Base-by-base conservation (phyloP, 495 filamentous ascomycete genomes). In the Paragyromitra xinjiangensis region DNA sequence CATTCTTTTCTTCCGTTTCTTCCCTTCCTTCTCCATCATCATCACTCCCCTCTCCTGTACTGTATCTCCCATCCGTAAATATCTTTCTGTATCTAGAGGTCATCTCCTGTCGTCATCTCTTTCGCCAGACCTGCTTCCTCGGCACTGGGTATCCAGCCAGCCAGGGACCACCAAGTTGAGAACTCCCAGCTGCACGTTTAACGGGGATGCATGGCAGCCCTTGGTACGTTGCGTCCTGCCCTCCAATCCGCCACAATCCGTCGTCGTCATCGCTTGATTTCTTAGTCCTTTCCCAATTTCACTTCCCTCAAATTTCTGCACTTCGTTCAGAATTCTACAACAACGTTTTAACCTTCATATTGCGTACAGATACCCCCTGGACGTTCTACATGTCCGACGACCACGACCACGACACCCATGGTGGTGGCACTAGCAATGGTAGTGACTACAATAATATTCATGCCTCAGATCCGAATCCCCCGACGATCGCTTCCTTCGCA, bases 401-500 rank as follows among this genome's bases (percentile, higher is more conserved):
- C 55, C 81, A 84, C 82, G 84, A 81, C 80, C 62, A 77, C 62
- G 69, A 79, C 75, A 81, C 82, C 82, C 70, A 81, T 78, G 84
- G 84, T 77, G 45, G 55, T 64, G 34, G 14, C 48, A 64, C 40
- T 12, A 80, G 37, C 24, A 53, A 44, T 22, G 65, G 5, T 71
- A 53, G 42, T 63, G 26, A 64, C 16, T 44, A 78, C 70, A 69
- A 67, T 80, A 61, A 83, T 71, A 68, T 62, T 48, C 34, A 68
- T 12, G 19, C 51, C 5, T 34, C 59, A 11, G 87, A 90, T 83
- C 86, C 84, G 72, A 89, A 88, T 81, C 89, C 92, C 53, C 90
- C 92, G 19, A 96, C 93, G 19, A 86, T 91, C 78, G 94, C 93
- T 72, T 87, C 92, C 63, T 99, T 99, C 86, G 93, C 95, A 34